These are phyloP conservation scores for Sporothrix sp. DNA, from an alignment of 2,329 filamentous ascomycete genomes.

Conservation along the genomic window DNA sequence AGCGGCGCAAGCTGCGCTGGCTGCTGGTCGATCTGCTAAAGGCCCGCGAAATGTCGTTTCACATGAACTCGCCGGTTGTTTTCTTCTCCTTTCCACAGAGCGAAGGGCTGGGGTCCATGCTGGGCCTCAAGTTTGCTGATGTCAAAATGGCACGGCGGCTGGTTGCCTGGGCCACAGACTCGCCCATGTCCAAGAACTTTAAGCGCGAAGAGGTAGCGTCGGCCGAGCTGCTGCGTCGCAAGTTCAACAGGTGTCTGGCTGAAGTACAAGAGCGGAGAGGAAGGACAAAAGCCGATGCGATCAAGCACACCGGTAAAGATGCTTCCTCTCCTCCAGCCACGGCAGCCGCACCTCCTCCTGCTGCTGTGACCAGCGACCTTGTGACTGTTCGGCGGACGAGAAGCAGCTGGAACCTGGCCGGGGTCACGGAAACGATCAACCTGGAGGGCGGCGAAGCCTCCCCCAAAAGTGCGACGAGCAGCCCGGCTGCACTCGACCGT, in stretches of 20 bases:
- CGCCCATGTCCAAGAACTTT: not conserved
- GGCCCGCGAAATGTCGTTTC: not conserved
- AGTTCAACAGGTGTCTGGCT: not conserved
- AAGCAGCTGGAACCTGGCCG: not conserved
- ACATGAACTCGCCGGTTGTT: not conserved
- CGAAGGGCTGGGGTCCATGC: not conserved
- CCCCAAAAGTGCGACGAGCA: not conserved
- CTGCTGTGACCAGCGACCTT: not conserved
- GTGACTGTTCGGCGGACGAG: not conserved
- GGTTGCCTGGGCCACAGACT: not conserved
- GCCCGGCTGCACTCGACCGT: not conserved
- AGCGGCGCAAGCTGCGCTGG: not conserved
- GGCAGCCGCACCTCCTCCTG: not conserved
- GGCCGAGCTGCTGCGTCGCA: not conserved
- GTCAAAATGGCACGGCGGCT: slow-evolving; percentile 3
- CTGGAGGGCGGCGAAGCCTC: not conserved
- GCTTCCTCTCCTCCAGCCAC: too few relatives aligned
- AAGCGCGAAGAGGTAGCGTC: not conserved
- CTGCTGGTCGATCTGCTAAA: slow-evolving; percentile 1
- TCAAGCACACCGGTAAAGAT: too few relatives aligned
- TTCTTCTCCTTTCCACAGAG: not conserved
- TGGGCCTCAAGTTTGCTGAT: slow-evolving; percentile 10
- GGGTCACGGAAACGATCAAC: slow-evolving; percentile 1
- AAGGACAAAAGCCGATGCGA: not conserved
- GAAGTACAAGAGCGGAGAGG: not conserved